These are phyloP conservation scores for Polychaeton citri DNA, from an alignment of 2,329 filamentous ascomycete species.

Conservation along the genomic window DNA sequence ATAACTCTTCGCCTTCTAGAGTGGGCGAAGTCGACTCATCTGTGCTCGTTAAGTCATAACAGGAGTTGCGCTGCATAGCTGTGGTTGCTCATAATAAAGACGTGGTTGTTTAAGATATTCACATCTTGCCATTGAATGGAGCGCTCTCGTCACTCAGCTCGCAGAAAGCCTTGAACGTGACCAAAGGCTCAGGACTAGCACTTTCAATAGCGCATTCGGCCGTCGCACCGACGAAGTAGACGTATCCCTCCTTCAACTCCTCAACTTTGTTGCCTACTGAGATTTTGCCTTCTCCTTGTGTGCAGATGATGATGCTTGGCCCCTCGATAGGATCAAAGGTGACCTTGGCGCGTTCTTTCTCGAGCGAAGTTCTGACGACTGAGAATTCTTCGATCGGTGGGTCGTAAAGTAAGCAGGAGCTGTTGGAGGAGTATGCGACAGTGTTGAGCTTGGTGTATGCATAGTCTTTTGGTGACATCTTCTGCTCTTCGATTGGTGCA, in stretches of 20 bases:
- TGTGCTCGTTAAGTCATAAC: no score
- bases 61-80: no score
- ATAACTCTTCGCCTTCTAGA: no score
- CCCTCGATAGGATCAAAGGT: constrained; percentile 81
- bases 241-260: constrained; percentile 41
- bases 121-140: no score
- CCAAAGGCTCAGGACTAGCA: constrained; percentile 54
- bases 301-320: constrained; percentile 88
- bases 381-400: constrained; percentile 95
- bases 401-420: constrained; percentile 66
- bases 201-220: constrained; percentile 71
- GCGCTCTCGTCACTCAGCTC: constrained; percentile 56
- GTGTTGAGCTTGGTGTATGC: constrained; percentile 73
- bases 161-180: constrained; percentile 88
- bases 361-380: constrained; percentile 69
- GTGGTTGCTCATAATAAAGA: no score
- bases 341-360: constrained; percentile 57
- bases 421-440: constrained; percentile 65
- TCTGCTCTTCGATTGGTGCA: constrained; percentile 86
- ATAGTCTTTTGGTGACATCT: constrained; percentile 77
- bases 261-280: constrained; percentile 71
- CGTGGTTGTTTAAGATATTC: no score
- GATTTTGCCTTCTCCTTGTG: constrained; percentile 67
- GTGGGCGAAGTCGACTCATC: no score
- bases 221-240: constrained; percentile 63